phyloP scores from a whole-genome alignment of 805 yeast species.

The Yarrowia sp. region DNA sequence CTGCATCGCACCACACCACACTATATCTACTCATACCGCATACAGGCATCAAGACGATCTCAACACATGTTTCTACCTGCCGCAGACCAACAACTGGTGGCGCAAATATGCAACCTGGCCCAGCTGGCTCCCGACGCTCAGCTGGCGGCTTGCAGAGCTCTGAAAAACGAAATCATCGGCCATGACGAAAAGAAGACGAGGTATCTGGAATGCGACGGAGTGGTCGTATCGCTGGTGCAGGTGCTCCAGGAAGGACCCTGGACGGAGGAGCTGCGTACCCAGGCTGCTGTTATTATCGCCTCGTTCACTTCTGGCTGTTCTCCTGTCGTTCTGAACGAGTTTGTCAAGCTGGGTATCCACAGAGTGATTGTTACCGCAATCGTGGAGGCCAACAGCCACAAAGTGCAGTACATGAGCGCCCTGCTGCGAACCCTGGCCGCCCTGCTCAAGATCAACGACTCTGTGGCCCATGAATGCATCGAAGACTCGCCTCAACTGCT shows the following conservation, averaged over 20 bases:
- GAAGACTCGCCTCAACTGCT: slow-evolving; percentile 15
- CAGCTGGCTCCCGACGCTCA: slow-evolving; percentile 27
- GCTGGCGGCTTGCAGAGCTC: slow-evolving; percentile 31
- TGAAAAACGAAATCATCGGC: slow-evolving; percentile 39
- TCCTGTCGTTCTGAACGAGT: not conserved
- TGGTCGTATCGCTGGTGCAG: slow-evolving; percentile 33
- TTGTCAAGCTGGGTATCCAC: not conserved
- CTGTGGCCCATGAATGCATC: slow-evolving; percentile 28
- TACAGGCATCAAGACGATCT: not conserved
- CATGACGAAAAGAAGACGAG: slow-evolving; percentile 38
- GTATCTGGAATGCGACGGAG: slow-evolving; percentile 32
- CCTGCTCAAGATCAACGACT: not conserved
- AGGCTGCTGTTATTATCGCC: slow-evolving; percentile 36
- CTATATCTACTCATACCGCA: slow-evolving; percentile 11
- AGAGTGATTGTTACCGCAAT: not conserved
- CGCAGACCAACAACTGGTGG: slow-evolving; percentile 14
- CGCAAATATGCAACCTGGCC: not conserved
- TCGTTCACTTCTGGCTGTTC: slow-evolving; percentile 38
- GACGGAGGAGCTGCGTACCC: slow-evolving; percentile 30
- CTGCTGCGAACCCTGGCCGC: slow-evolving; percentile 23
- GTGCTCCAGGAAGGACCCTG: slow-evolving; percentile 31
- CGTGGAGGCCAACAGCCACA: slow-evolving; percentile 31
- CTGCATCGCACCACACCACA: slow-evolving; percentile 9
- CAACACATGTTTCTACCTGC: slow-evolving; percentile 19
- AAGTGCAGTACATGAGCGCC: slow-evolving; percentile 28